Base-by-base conservation (phyloP, 352 stramenopile genomes). In the Thraustochytrium sp. region DNA sequence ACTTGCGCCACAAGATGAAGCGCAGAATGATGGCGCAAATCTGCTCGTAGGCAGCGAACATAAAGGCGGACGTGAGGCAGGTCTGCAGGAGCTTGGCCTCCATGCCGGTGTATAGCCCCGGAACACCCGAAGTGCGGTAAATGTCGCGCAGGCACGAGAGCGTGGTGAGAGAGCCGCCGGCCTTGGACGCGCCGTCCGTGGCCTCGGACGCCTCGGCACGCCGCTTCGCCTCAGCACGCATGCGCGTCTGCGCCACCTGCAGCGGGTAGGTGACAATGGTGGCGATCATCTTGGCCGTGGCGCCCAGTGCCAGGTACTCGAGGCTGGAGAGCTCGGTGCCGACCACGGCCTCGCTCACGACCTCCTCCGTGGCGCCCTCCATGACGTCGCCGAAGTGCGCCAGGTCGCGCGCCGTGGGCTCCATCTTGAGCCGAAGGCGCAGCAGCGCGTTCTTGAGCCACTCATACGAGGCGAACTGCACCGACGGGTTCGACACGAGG, bases 401-500 rank as follows among this genome's bases (percentile, higher is more conserved):
- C 11, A 55, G 40, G 53, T 80, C 68, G 9, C 40, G 31, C 13
- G 40, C 53, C 31, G 59, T 56, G 18, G 75, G 75, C 31, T 84
- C 61, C 49, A 56, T 61, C 31, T 84, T 46, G 26, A 76, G 42
- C 18, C 46, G 5, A 72, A 65, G 36, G 9, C 38, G 26, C 36
- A 80, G 53, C 26, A 80, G 18, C 5, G 49, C 61, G 44, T 44
- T 34, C 59, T 84, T 84, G 38, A 97, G 90, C 63, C 92, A 90
- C 84, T 97, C 94, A 89, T 98, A 98, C 55, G 91, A 91, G 74
- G 97, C 92, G 86, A 97, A 97, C 89, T 98, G 94, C 83, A 98
- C 96, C 59, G 96, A 92, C 4, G 94, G 94, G 88, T 98, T 98
- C 16, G 91, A 95, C 55, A 98, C 94, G 18, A 98, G 90, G 2